Percentiles rank a stretch among this genome's conserved stretches.
Conservation (phyloP, 257 asterid genomes). For the Voacanga thouarsii region DNA sequence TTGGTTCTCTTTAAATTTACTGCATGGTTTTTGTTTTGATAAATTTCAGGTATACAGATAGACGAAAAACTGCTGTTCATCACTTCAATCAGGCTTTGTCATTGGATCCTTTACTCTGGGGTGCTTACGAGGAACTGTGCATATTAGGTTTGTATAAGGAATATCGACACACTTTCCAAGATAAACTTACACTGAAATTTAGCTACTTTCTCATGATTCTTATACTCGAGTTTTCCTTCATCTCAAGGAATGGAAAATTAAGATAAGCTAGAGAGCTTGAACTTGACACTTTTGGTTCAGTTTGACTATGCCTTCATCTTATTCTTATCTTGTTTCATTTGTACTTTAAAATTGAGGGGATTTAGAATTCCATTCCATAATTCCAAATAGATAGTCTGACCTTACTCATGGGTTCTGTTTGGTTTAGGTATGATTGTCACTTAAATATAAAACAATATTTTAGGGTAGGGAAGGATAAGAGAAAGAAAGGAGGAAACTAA, state of each 20-base stretch:
- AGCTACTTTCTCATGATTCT: not conserved
- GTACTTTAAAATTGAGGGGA: not conserved
- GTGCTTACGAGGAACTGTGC: conserved; percentile 96
- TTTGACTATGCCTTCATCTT: not conserved
- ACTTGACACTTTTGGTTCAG: not conserved
- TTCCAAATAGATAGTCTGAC: not conserved
- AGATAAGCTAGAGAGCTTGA: conserved; percentile 6
- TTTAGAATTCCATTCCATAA: not conserved
- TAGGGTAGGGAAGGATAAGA: not conserved
- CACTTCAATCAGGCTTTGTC: conserved; percentile 93
- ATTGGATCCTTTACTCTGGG: conserved; percentile 89
- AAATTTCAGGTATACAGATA: conserved; percentile 80
- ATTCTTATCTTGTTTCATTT: not conserved
- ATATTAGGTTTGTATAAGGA: conserved; percentile 59
- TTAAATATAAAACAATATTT: not conserved
- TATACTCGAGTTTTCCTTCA: not conserved
- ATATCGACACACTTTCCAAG: not conserved
- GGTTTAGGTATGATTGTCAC: not conserved
- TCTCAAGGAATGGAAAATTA: not conserved
- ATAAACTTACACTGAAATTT: not conserved
- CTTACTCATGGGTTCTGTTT: not conserved
- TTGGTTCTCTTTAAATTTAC: not conserved
- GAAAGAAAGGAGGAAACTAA: not conserved
- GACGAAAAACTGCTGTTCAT: conserved; percentile 75
- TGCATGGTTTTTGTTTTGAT: not conserved